Conservation (phyloP, 2,329 filamentous ascomycete genomes). For the Aspergillus spinulosporus region DNA sequence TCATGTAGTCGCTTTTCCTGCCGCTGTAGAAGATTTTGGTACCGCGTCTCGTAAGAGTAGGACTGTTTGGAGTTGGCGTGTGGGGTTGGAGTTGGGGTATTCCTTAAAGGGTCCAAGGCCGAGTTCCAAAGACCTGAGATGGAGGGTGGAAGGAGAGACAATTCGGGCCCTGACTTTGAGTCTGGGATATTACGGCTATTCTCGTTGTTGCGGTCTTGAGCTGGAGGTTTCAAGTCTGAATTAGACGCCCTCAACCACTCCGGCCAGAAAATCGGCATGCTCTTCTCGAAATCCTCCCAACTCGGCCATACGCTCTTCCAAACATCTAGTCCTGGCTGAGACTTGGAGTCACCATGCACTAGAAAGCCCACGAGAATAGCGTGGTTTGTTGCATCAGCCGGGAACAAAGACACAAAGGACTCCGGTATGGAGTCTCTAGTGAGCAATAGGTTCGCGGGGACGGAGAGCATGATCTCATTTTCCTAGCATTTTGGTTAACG, state of each 20-base stretch:
- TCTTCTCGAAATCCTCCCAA: conserved; percentile 57
- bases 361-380: conserved; percentile 69
- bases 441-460: conserved; percentile 64
- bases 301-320: conserved; percentile 71
- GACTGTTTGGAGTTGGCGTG: background rate
- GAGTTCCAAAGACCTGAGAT: conserved; percentile 39
- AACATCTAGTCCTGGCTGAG: conserved; percentile 47
- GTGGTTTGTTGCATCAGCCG: conserved; percentile 62
- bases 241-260: conserved; percentile 39
- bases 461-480: conserved; percentile 61
- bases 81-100: conserved; percentile 18
- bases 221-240: conserved; percentile 21
- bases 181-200: background rate
- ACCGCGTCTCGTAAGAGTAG: conserved; percentile 28
- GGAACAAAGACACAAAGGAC: conserved; percentile 53
- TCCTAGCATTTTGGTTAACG: conserved; percentile 33
- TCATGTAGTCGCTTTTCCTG: conserved; percentile 56
- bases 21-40: conserved; percentile 42
- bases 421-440: conserved; percentile 62
- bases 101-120: conserved; percentile 17
- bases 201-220: conserved; percentile 5
- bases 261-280: conserved; percentile 60
- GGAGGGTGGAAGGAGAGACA: conserved; percentile 33
- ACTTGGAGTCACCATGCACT: conserved; percentile 51
- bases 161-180: background rate